Base-by-base conservation (phyloP, 805 yeast genomes). In the Candida montana region DNA sequence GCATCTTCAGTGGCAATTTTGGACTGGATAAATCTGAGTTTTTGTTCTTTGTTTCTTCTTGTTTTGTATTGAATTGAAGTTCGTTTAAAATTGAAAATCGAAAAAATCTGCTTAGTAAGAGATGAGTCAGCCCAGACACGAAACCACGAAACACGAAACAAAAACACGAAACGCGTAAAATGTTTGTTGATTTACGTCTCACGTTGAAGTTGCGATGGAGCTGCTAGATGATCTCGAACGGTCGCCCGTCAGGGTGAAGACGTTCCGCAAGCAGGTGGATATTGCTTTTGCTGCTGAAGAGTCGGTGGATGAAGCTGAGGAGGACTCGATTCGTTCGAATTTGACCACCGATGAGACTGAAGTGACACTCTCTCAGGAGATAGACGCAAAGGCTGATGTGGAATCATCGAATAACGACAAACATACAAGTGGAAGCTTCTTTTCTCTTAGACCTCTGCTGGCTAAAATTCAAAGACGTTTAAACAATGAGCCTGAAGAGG, bases 221-320 rank as follows among this genome's bases (percentile, higher is more conserved):
- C 27, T 55, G 21, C 27, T 53, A 3, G 55, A 52, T 16, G 46
- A 44, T 4, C 36, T 56, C 12, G 59, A 56, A 8, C 18, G 5
- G 19, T 23, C 30, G 5, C 39, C 38, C 10, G 30, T 45, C 2
- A 48, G 35, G 37, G 35, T 45, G 7, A 53, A 38, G 35, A 54
- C 57, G 0, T 56, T 54, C 42, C 46, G 42, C 29, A 55, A 51
- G 32, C 17, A 34, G n/a, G 33, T 55, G 5, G 39, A 41, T 30
- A 18, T 30, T 7, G 16, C 35, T 16, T 3, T 28, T n/a, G 43
- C 48, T 13, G 8, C 31, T n/a, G 38, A 27, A 17, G 45, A 27
- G 8, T 9, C 31, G 2, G 35, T 18, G 5, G 40, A 33, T 6
- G 30, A 35, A 10, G 40, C 29, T 17, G 42, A 37, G 17, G 37